These are phyloP conservation scores for Protea cynaroides DNA, from an alignment of 164 flowering plant genomes.

Conservation along the genomic window DNA sequence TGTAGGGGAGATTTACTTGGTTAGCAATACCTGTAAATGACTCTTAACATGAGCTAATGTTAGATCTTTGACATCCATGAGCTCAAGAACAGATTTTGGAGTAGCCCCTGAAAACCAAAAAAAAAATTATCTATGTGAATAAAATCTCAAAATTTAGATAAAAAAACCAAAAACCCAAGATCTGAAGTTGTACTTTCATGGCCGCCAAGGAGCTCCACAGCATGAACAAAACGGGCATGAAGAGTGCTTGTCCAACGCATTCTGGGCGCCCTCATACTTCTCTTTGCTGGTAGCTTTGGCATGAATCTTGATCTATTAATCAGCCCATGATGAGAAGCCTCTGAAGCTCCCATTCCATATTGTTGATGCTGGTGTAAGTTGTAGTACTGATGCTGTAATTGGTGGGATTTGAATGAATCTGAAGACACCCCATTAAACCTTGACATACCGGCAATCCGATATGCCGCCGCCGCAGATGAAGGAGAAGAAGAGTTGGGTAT, in stretches of 20 bases:
- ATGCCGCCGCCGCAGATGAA: not conserved
- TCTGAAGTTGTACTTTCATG: slow-evolving; percentile 50
- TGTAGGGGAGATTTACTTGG: not conserved
- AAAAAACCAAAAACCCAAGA: not conserved
- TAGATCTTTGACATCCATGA: slow-evolving; percentile 77
- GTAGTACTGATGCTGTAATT: slow-evolving; percentile 11
- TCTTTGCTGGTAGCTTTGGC: slow-evolving; percentile 41
- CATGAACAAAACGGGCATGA: slow-evolving; percentile 66
- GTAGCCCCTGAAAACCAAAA: slow-evolving; percentile 48
- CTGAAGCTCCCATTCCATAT: slow-evolving; percentile 26
- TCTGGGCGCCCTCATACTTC: slow-evolving; percentile 68
- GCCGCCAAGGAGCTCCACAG: slow-evolving; percentile 75
- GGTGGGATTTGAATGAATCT: slow-evolving; percentile 27
- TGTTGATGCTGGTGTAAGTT: slow-evolving; percentile 28
- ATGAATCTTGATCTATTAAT: slow-evolving; percentile 52
- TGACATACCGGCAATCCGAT: slow-evolving; percentile 21
- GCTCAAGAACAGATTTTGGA: slow-evolving; percentile 78
- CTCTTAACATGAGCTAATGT: slow-evolving; percentile 78
- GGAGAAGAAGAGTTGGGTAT: slow-evolving; percentile 17
- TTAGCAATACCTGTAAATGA: slow-evolving; percentile 55
- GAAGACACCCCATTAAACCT: slow-evolving; percentile 34
- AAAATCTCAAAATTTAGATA: not conserved
- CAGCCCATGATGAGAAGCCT: slow-evolving; percentile 26
- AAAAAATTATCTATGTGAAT: not conserved
- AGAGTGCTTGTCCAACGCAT: slow-evolving; percentile 76